Evolutionary conservation across 2,329 filamentous ascomycete species (phyloP), one percentile per base, ranked within the genome.

Genomic region (Sarocladium oryzae): DNA sequence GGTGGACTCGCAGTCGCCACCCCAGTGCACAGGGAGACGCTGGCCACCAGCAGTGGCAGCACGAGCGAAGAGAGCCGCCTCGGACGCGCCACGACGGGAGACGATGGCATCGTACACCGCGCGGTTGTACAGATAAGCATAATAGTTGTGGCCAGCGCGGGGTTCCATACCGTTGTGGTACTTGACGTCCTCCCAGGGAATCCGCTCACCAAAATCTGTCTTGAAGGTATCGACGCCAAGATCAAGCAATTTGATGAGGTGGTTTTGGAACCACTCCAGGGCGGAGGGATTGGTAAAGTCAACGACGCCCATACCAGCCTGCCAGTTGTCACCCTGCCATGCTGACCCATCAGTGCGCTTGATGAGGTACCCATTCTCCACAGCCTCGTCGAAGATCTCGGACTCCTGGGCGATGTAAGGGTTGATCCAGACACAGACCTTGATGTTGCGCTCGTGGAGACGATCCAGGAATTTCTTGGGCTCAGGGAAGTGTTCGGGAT

Each of bases 261-360:
- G 84, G 3, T 64, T 65, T 16, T 72, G 70, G 59, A 82, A 89
- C 86, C 86, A 89, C 23, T 72, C 66, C 52, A 76, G 76, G 1
- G 86, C 85, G 1, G 73, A 78, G 0, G 84, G 85, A 65, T 88
- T 89, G 6, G 86, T 89, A 61, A 89, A 85, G 60, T 89, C 85
- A 13, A 89, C 73, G 2, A 89, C 69, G 3, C 78, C 85, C 85
- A 89, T 89, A 32, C 86, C 86, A 2, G 84, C 84, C 62, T 89
- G 85, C 86, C 86, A 89, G 37, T 86, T 67, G 59, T 89, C 85
- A 82, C 84, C 88, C 65, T 89, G 85, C 80, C 82, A 89, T 20
- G 88, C 69, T 55, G 85, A 81, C 11, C 83, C 84, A 59, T 88
- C 80, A 56, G 76, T 80, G 24, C 84, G 78, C 69, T 84, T 85